Evolutionary conservation across 1,284 basidiomycete species (phyloP), one percentile per base, ranked within the genome.

Genomic region (Sparassis latifolia): DNA sequence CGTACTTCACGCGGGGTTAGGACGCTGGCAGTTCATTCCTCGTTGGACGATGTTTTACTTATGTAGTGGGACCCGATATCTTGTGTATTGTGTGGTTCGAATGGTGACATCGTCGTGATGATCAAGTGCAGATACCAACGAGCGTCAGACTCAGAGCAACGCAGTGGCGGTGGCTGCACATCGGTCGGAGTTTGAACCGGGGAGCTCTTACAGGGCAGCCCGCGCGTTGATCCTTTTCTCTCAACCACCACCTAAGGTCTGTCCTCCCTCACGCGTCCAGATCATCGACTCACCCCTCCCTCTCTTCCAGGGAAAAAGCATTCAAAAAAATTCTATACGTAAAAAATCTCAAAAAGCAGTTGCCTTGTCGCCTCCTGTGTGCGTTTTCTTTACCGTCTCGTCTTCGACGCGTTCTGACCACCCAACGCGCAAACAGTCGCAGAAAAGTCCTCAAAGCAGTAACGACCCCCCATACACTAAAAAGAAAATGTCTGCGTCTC

Each of bases 391-490:
- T 44, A n/a, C 29, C 45, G 49, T 57, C 47, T 56, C 54, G 43
- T 55, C 55, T 53, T 54, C 55, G 47, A 44, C 58, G 51, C 47
- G 38, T 52, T 46, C 47, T 51, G 35, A 54, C 35, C 62, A 60
- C 58, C 56, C 50, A 49, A 55, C 51, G 40, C 57, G 54, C 43
- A 1, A 48, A 46, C 65, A 80, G 76, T 79, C 73, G 69, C 73
- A 84, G 79, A 87, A 86, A 88, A 86, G 75, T 75, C 69, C 75
- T 80, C 76, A 86, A 86, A 87, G 81, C 84, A 88, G 86, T 89
- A 89, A 89, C 86, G 86, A 88, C 83, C 80, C 67, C 70, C 60
- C 66, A 70, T 68, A 71, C 76, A 72, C 68, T 67, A 61, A 59
- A 70, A 69, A 77, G 67, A 58, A 55, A 62, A 88, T 89, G 84